Percentiles rank a stretch among this genome's conserved stretches.
Conservation (phyloP, 352 stramenopile species). For the Globisporangium yorkense region DNA sequence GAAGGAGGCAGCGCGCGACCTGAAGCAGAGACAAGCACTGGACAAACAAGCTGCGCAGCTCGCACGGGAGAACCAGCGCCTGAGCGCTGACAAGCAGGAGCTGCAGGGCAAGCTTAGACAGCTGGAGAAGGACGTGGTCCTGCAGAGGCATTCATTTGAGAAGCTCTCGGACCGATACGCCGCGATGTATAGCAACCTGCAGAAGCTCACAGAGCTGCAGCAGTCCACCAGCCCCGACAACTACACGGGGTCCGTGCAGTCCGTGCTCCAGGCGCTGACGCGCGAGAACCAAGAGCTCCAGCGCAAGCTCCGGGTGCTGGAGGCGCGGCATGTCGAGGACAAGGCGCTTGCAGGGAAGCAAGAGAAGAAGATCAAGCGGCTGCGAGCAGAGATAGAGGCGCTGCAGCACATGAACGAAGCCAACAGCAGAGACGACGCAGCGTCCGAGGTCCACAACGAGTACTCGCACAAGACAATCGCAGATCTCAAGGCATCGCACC, state of each 20-base stretch:
- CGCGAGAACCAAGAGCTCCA: slow-evolving; percentile 67
- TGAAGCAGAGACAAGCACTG: slow-evolving; percentile 22
- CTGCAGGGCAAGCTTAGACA: slow-evolving; percentile 36
- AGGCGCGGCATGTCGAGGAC: slow-evolving; percentile 51
- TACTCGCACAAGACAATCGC: slow-evolving; percentile 7
- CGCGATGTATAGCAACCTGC: slow-evolving; percentile 42
- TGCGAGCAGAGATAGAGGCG: slow-evolving; percentile 69
- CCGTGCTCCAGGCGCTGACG: slow-evolving; percentile 46
- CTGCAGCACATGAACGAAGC: slow-evolving; percentile 62
- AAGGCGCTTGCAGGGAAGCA: slow-evolving; percentile 45
- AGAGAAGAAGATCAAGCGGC: slow-evolving; percentile 64
- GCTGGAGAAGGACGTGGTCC: slow-evolving; percentile 31
- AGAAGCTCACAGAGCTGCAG: slow-evolving; percentile 44
- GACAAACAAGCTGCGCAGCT: slow-evolving; percentile 36
- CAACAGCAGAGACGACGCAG: slow-evolving; percentile 23
- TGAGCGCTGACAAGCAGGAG: slow-evolving; percentile 29
- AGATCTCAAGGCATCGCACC: slow-evolving; percentile 13
- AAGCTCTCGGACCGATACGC: slow-evolving; percentile 61
- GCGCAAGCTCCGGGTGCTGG: slow-evolving; percentile 58
- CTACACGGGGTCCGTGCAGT: slow-evolving; percentile 23
- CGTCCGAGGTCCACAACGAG: slow-evolving; percentile 18
- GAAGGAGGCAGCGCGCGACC: slow-evolving; percentile 20
- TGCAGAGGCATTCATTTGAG: slow-evolving; percentile 58
- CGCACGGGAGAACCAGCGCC: slow-evolving; percentile 29
- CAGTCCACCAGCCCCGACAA: slow-evolving; percentile 13